Conservation (phyloP, 129 eudicot genomes). For the Helichrysum umbraculigerum region DNA sequence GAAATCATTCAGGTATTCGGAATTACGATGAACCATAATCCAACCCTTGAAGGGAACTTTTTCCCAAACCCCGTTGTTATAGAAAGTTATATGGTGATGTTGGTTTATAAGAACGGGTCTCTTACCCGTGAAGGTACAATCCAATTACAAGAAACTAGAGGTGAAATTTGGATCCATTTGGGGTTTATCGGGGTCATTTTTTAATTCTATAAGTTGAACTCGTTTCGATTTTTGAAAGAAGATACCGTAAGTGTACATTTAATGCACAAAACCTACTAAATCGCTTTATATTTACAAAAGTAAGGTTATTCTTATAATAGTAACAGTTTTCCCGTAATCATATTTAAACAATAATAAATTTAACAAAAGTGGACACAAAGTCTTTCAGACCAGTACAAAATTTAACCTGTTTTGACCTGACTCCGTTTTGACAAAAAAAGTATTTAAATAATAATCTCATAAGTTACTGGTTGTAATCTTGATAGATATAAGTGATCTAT, state of each 20-base stretch:
- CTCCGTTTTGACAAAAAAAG: not conserved
- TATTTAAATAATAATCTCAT: not conserved
- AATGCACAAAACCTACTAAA: not conserved
- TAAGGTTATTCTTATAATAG: not conserved
- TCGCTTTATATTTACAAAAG: not conserved
- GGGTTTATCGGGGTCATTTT: not conserved
- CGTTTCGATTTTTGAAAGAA: not conserved
- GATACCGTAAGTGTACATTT: not conserved
- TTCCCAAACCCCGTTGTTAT: constrained; percentile 75
- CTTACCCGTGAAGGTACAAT: constrained; percentile 75
- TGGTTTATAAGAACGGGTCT: constrained; percentile 70
- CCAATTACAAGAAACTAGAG: not conserved
- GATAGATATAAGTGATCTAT: constrained; percentile 54
- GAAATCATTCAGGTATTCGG: constrained; percentile 53
- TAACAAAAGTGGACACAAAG: not conserved
- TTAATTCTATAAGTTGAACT: not conserved
- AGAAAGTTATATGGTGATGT: constrained; percentile 72
- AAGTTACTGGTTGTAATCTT: not conserved
- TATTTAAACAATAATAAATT: not conserved
- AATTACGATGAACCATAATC: constrained; percentile 53
- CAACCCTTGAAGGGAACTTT: constrained; percentile 65
- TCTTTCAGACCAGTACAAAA: not conserved
- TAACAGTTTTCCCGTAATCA: not conserved
- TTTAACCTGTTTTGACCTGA: not conserved
- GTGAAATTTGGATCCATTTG: not conserved